Percentiles rank a stretch among this genome's conserved stretches.
Evolutionary conservation across 305 asterid species (phyloP).

Genomic region (Fraxinus ornus): DNA sequence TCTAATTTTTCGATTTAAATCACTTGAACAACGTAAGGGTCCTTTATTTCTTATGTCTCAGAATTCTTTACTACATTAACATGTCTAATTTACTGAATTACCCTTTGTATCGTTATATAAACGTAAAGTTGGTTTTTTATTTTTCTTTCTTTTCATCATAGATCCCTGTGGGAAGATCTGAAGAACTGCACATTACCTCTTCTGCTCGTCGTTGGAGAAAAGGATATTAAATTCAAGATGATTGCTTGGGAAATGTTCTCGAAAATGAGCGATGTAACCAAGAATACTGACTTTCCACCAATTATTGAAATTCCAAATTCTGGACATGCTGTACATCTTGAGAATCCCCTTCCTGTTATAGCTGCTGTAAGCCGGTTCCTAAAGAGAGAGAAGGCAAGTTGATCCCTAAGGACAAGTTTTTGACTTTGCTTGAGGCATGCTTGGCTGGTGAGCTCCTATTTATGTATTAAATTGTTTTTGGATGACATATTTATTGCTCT

Average conservation of each 20-base stretch:
- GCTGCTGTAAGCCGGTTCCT: slow-evolving; percentile 59
- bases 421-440: background rate
- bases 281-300: slow-evolving; percentile 19
- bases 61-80: background rate
- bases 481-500: background rate
- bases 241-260: slow-evolving; percentile 56
- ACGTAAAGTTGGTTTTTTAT: background rate
- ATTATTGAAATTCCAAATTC: slow-evolving; percentile 64
- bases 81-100: slow-evolving; percentile 1
- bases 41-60: background rate
- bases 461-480: background rate
- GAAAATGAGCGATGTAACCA: slow-evolving; percentile 32
- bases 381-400: slow-evolving; percentile 27
- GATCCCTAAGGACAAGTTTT: background rate
- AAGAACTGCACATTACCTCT: slow-evolving; percentile 64
- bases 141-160: slow-evolving; percentile 20
- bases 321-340: slow-evolving; percentile 93
- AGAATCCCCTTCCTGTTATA: slow-evolving; percentile 82
- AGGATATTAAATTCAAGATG: slow-evolving; percentile 74
- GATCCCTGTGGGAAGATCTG: slow-evolving; percentile 89
- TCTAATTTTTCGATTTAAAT: background rate
- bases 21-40: background rate
- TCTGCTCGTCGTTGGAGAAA: slow-evolving; percentile 75
- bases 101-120: background rate
- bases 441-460: background rate